Percentiles rank a stretch among this genome's conserved stretches.
Conservation (phyloP, 805 yeast genomes). For the Lachancea sp. region DNA sequence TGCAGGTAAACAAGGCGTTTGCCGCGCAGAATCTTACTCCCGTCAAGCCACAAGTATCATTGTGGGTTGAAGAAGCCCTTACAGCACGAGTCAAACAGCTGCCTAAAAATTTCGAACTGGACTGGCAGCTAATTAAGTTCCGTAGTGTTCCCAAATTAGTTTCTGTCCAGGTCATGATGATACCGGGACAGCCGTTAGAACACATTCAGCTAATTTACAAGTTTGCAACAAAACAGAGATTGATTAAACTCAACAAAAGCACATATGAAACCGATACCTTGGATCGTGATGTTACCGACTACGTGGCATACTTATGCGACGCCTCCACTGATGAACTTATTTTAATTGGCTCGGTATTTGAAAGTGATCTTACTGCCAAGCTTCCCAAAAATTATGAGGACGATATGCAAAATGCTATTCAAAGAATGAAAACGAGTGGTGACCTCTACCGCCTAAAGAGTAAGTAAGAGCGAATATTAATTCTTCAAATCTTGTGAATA, state of each 20-base stretch:
- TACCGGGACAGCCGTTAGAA: slow-evolving; percentile 48
- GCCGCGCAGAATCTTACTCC: slow-evolving; percentile 49
- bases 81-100: slow-evolving; percentile 44
- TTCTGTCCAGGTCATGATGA: slow-evolving; percentile 59
- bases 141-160: slow-evolving; percentile 67
- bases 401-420: slow-evolving; percentile 23
- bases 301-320: slow-evolving; percentile 55
- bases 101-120: slow-evolving; percentile 53
- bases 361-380: slow-evolving; percentile 42
- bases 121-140: slow-evolving; percentile 73
- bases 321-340: slow-evolving; percentile 50
- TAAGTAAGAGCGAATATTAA: not conserved
- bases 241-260: slow-evolving; percentile 43
- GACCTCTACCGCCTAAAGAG: slow-evolving; percentile 25
- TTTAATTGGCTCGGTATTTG: slow-evolving; percentile 64
- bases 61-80: slow-evolving; percentile 60
- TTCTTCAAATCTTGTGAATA: not conserved
- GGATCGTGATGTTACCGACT: slow-evolving; percentile 53
- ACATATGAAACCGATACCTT: slow-evolving; percentile 41
- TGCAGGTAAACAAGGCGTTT: slow-evolving; percentile 75
- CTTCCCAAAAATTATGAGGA: slow-evolving; percentile 26
- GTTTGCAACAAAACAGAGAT: slow-evolving; percentile 55
- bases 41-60: slow-evolving; percentile 42
- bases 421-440: slow-evolving; percentile 29
- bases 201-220: slow-evolving; percentile 56